These are phyloP conservation scores for Coemansia sp. DNA, from an alignment of 192 early-diverging fungal species.

Conservation along the genomic window DNA sequence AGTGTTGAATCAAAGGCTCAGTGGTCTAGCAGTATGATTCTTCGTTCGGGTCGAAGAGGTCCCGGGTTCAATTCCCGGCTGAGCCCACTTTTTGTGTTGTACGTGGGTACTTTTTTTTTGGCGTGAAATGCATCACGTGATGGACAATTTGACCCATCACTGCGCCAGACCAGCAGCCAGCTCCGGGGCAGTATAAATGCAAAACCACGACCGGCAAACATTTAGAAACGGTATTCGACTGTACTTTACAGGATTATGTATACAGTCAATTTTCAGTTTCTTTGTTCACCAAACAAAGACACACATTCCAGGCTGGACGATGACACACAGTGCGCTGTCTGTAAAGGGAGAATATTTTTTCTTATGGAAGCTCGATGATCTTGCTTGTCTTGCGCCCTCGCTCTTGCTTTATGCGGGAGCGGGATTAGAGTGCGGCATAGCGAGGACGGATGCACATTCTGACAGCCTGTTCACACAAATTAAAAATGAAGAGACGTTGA, in stretches of 20 bases:
- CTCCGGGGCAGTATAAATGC: not conserved
- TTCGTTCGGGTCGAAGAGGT: conserved; percentile 56
- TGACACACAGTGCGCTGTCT: conserved; percentile 49
- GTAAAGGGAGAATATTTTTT: conserved; percentile 43
- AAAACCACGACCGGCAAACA: too few species aligned
- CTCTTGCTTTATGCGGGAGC: not conserved
- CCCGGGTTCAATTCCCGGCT: conserved; percentile 41
- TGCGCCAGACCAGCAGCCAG: not conserved
- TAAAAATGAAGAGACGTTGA: not conserved
- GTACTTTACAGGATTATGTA: conserved; percentile 49
- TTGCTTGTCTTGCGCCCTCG: conserved; percentile 9
- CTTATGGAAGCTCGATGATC: not conserved
- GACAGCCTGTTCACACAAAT: not conserved
- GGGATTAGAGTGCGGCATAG: conserved; percentile 4
- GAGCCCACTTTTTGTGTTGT: conserved; percentile 4
- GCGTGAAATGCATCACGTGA: too few species aligned
- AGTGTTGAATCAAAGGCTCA: conserved; percentile 16
- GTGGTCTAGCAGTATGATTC: conserved; percentile 57
- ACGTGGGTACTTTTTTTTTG: conserved; percentile 2
- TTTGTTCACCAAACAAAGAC: conserved; percentile 55
- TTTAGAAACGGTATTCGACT: not conserved
- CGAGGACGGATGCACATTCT: conserved; percentile 10
- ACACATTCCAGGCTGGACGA: conserved; percentile 51
- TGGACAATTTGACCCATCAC: not conserved
- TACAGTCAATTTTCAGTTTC: conserved; percentile 56